Percentiles rank a stretch among this genome's conserved stretches.
Evolutionary conservation across 2,329 filamentous ascomycete genomes (phyloP).

Genomic region (Cladophialophora yegresii): DNA sequence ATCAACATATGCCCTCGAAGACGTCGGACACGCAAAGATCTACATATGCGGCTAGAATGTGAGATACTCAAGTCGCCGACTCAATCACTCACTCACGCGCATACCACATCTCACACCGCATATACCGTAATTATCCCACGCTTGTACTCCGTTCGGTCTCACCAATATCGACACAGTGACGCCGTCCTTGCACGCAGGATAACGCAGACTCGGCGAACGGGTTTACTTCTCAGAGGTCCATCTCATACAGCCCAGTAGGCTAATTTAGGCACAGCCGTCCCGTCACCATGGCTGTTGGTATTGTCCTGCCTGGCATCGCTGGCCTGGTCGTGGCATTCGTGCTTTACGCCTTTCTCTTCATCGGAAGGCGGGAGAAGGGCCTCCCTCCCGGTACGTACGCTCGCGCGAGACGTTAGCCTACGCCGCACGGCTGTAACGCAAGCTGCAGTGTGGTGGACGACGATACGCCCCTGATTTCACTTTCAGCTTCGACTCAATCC

Average conservation of each 20-base stretch:
- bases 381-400: conserved; percentile 41
- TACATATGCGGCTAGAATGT: too few relatives aligned
- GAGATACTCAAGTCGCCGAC: too few relatives aligned
- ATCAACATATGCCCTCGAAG: too few relatives aligned
- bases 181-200: background rate
- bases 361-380: conserved; percentile 28
- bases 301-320: conserved; percentile 11
- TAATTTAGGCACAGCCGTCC: too few relatives aligned
- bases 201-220: background rate
- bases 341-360: conserved; percentile 26
- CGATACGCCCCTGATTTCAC: background rate
- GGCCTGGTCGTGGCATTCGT: conserved; percentile 22
- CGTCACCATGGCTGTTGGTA: conserved; percentile 7
- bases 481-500: background rate
- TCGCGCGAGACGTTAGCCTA: background rate
- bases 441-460: background rate
- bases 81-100: too few relatives aligned
- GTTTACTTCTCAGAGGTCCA: too few relatives aligned
- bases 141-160: too few relatives aligned
- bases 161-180: too few relatives aligned
- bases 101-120: too few relatives aligned
- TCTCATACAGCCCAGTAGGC: too few relatives aligned
- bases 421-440: background rate
- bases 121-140: too few relatives aligned
- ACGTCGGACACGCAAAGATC: too few relatives aligned